phyloP scores from a whole-genome alignment of 2,329 filamentous ascomycete genomes.

The Ophiostoma australiae region DNA sequence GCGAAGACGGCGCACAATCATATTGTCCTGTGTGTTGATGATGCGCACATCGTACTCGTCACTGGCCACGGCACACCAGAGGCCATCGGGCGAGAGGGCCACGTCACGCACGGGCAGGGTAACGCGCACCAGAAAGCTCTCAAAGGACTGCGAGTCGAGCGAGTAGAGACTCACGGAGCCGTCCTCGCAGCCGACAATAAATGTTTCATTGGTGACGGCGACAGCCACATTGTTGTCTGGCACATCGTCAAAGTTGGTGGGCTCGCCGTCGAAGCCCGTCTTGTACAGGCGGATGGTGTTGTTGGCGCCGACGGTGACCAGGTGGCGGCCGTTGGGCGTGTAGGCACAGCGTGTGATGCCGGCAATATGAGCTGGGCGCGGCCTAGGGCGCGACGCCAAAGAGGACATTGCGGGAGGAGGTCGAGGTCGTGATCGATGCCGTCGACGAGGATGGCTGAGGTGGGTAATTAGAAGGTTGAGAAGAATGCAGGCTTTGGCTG shows the following conservation, averaged over 20 bases:
- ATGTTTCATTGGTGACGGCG: constrained; percentile 70
- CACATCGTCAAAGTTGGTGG: constrained; percentile 84
- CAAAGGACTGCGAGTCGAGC: constrained; percentile 67
- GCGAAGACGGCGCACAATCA: constrained; percentile 68
- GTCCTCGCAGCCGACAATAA: constrained; percentile 87
- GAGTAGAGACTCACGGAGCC: constrained; percentile 93
- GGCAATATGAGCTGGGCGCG: constrained; percentile 70
- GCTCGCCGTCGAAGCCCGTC: constrained; percentile 87
- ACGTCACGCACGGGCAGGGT: constrained; percentile 85
- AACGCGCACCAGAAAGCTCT: constrained; percentile 75
- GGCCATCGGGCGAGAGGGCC: constrained; percentile 70
- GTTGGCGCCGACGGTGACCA: constrained; percentile 90
- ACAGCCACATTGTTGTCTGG: constrained; percentile 81
- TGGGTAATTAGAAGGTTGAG: background rate
- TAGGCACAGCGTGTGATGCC: constrained; percentile 85
- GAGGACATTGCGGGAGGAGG: constrained; percentile 14
- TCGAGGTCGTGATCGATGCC: background rate
- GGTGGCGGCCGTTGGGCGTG: constrained; percentile 77
- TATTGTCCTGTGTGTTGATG: constrained; percentile 75
- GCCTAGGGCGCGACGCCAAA: constrained; percentile 49
- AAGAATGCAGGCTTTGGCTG: background rate
- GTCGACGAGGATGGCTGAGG: background rate
- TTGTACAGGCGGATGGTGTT: constrained; percentile 90
- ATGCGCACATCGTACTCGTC: constrained; percentile 91
- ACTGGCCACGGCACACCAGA: constrained; percentile 94